Evolutionary conservation across 2,329 filamentous ascomycete species (phyloP), one percentile per base, ranked within the genome.

Genomic region (Alternaria sp.): DNA sequence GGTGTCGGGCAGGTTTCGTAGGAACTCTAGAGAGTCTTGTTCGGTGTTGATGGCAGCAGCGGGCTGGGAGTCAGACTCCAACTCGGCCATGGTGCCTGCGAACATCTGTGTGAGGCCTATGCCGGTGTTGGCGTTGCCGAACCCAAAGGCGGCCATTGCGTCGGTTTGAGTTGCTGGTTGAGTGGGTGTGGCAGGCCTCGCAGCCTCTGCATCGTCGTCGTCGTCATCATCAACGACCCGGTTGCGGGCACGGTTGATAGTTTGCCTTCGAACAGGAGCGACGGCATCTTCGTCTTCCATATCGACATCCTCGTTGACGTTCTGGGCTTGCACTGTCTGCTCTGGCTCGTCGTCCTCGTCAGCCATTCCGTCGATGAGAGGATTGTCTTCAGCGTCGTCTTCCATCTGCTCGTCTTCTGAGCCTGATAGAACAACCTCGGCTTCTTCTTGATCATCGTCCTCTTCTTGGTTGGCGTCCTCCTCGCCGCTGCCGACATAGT

Each of bases 81-180:
- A 83, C 40, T 87, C 89, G 51, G 92, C 93, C 88, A 97, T 91
- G 1, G 93, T 97, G 12, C 93, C 93, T 6, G 91, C 92, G 76
- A 97, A 97, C 66, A 96, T 95, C 73, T 97, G 94, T 0, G 93
- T 96, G 47, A 97, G 85, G 10, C 93, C 91, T 45, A 97, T 78
- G 6, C 83, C 80, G 44, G 78, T 75, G 49, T 75, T 62, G n/a
- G 69, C 64, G n/a, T 73, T 72, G 7, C 76, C 62, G 73, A 83
- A 77, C 69, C 81, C 73, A 64, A 82, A 82, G 7, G 78, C 80
- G 10, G 79, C 79, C 65, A 78, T 77, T 12, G 69, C 62, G 46
- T 78, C 73, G 26, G 76, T 70, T 23, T 77, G 72, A 10, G 70
- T 75, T 19, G 63, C 64, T 67, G 63, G 57, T 58, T 75, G 71